A percentile compares a stretch with the other conserved stretches of the same genome.
These are phyloP conservation scores for Wickerhamomyces sp. DNA, from an alignment of 1,139 yeast species.

Conservation along the genomic window DNA sequence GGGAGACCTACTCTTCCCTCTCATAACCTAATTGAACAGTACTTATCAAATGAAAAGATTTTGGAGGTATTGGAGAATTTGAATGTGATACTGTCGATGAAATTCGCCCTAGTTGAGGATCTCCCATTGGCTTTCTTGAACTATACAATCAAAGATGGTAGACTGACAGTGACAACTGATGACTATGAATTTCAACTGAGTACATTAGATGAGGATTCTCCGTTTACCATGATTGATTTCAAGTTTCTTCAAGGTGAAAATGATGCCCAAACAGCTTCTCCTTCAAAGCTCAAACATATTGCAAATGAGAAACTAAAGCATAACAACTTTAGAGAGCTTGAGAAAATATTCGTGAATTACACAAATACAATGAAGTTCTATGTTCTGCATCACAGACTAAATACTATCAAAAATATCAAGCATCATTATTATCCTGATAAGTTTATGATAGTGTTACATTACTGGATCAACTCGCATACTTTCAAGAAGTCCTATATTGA, in stretches of 20 bases:
- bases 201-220: conserved; percentile 64
- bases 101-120: conserved; percentile 63
- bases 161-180: conserved; percentile 63
- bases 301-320: conserved; percentile 55
- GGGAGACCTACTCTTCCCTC: conserved; percentile 78
- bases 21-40: conserved; percentile 52
- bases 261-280: conserved; percentile 7
- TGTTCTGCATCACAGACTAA: conserved; percentile 61
- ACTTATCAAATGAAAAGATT: conserved; percentile 46
- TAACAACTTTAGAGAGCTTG: conserved; percentile 53
- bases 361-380: conserved; percentile 72
- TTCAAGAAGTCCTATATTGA: conserved; percentile 52
- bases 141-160: conserved; percentile 68
- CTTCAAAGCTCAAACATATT: conserved; percentile 23
- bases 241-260: conserved; percentile 45
- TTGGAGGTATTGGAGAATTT: conserved; percentile 62
- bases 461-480: conserved; percentile 57
- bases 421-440: conserved; percentile 64
- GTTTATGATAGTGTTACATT: conserved; percentile 56
- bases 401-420: conserved; percentile 45
- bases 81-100: conserved; percentile 67
- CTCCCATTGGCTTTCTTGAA: conserved; percentile 61
- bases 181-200: conserved; percentile 71
- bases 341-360: conserved; percentile 65
- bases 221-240: conserved; percentile 76